Conservation (phyloP, 2,329 filamentous ascomycete genomes). For the Botrytis galanthina region DNA sequence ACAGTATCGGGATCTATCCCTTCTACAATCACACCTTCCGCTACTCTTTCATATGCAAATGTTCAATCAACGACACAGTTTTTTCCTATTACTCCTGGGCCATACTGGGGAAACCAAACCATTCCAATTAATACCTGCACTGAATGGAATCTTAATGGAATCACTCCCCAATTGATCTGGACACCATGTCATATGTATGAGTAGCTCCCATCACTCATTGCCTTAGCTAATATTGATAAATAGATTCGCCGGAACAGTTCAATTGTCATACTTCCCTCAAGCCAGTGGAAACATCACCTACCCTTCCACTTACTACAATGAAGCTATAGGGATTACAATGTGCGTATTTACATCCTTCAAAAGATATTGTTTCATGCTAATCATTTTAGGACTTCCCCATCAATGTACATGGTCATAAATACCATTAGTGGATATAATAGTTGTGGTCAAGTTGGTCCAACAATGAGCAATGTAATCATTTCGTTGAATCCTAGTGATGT, state of each 20-base stretch:
- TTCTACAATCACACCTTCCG: slow-evolving; percentile 22
- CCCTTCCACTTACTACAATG: slow-evolving; percentile 24
- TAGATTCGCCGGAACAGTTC: slow-evolving; percentile 27
- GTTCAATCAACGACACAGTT: slow-evolving; percentile 8
- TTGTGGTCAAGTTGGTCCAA: slow-evolving; percentile 37
- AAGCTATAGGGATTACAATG: slow-evolving; percentile 24
- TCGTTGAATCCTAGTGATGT: slow-evolving; percentile 39
- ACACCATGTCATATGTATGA: slow-evolving; percentile 24
- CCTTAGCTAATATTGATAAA: not conserved
- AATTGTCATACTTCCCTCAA: slow-evolving; percentile 28
- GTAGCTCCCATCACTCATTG: not conserved
- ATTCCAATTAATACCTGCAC: slow-evolving; percentile 26
- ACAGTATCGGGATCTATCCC: not conserved
- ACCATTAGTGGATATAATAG: slow-evolving; percentile 41
- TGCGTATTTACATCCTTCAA: slow-evolving; percentile 8
- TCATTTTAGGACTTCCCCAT: slow-evolving; percentile 40
- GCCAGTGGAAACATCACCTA: slow-evolving; percentile 22
- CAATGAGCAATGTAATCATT: slow-evolving; percentile 38
- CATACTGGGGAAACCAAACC: slow-evolving; percentile 24
- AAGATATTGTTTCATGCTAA: not conserved
- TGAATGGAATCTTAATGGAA: slow-evolving; percentile 10
- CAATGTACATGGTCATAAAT: slow-evolving; percentile 42
- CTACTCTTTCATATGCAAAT: not conserved
- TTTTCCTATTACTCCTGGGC: slow-evolving; percentile 11
- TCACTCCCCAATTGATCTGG: slow-evolving; percentile 14